Evolutionary conservation across 2,329 filamentous ascomycete species (phyloP).

Genomic region (Fusarium sacchari): DNA sequence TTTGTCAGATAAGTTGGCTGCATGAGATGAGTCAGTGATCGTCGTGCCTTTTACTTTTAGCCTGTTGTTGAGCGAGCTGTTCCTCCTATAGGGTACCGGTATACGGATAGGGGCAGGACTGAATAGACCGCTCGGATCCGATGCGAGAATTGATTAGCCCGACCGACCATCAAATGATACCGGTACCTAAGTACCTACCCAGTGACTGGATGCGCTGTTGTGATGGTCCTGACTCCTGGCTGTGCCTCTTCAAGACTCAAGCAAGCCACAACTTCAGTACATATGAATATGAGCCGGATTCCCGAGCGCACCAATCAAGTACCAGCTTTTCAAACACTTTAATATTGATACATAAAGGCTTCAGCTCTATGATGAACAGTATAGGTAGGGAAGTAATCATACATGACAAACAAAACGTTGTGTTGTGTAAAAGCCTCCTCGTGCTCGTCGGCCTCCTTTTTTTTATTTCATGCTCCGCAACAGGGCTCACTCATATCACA

Average conservation of each 20-base stretch:
- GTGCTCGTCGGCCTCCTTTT: constrained; percentile 4
- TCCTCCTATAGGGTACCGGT: not conserved
- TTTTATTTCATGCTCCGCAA: constrained; percentile 8
- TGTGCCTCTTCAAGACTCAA: not conserved
- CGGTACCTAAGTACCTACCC: not conserved
- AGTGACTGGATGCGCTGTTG: not conserved
- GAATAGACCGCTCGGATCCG: constrained; percentile 20
- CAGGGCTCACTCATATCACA: constrained; percentile 2
- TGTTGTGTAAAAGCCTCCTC: not conserved
- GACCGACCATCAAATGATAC: not conserved
- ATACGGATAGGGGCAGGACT: too few species aligned
- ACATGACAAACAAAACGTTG: constrained; percentile 22
- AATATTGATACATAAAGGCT: constrained; percentile 28
- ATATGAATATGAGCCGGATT: not conserved
- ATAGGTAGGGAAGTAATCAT: constrained; percentile 18
- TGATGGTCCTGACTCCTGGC: too few species aligned
- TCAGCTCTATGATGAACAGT: constrained; percentile 26
- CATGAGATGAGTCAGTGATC: not conserved
- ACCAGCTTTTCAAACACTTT: not conserved
- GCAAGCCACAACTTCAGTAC: not conserved
- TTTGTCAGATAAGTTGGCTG: constrained; percentile 1
- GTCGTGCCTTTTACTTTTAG: not conserved
- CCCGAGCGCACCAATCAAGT: not conserved
- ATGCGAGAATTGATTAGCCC: constrained; percentile 2
- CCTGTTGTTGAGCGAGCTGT: not conserved